Percentiles rank a stretch among this genome's conserved stretches.
These are phyloP conservation scores for Sesbania bispinosa DNA, from an alignment of 306 rosid genomes.

Conservation along the genomic window DNA sequence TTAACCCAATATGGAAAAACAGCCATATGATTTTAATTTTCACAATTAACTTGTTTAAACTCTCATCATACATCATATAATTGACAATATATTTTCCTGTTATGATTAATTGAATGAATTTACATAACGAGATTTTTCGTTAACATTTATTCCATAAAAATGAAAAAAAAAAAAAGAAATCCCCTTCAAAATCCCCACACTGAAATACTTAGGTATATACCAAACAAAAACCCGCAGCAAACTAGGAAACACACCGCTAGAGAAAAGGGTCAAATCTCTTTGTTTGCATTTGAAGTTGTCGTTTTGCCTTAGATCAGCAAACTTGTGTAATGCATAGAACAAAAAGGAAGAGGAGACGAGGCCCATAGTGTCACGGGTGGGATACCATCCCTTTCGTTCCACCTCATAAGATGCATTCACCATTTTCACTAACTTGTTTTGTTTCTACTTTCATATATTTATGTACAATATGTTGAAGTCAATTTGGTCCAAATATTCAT, in stretches of 20 bases:
- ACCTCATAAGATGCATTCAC: background rate
- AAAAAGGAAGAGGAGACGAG: background rate
- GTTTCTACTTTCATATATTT: background rate
- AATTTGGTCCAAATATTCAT: background rate
- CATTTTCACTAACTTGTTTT: background rate
- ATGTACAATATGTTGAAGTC: background rate
- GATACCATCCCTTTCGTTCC: constrained; percentile 18
- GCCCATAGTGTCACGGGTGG: constrained; percentile 16
- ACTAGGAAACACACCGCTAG: background rate
- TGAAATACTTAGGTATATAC: background rate
- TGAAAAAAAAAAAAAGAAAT: background rate
- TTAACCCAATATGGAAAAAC: too few species aligned
- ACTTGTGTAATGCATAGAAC: background rate
- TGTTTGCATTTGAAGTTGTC: background rate
- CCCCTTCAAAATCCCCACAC: background rate
- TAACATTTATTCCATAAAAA: background rate
- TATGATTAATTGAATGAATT: background rate
- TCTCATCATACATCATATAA: too few species aligned
- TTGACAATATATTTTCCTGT: too few species aligned
- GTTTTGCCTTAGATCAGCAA: background rate
- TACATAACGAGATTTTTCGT: background rate
- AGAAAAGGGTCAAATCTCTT: background rate
- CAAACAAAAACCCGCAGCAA: background rate
- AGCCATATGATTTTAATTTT: too few species aligned
- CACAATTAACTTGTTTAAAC: too few species aligned